Conservation (phyloP, 805 yeast species). For the Saccharomycopsis fermentans region DNA sequence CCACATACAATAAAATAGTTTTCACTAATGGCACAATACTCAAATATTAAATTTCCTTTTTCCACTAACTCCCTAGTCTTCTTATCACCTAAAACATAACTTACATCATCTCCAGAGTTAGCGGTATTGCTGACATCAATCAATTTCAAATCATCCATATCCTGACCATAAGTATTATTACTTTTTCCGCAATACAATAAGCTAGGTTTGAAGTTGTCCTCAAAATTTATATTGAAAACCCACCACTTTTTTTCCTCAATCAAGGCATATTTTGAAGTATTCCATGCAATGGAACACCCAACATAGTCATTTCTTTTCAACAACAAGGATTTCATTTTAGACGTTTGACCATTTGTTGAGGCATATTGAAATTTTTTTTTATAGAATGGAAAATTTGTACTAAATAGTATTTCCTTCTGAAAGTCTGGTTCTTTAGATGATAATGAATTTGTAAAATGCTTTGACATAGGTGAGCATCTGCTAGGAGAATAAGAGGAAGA, state of each 20-base stretch:
- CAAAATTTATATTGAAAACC: conserved; percentile 45
- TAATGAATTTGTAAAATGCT: background rate
- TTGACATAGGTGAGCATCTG: background rate
- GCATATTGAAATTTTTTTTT: conserved; percentile 48
- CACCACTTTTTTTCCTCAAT: conserved; percentile 66
- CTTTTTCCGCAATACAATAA: conserved; percentile 58
- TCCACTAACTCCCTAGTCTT: conserved; percentile 26
- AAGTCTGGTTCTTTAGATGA: background rate
- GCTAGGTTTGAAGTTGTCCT: conserved; percentile 38
- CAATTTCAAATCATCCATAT: conserved; percentile 30
- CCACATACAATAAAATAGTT: conserved; percentile 53
- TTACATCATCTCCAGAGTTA: conserved; percentile 4
- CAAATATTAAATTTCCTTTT: conserved; percentile 18
- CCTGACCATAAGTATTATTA: conserved; percentile 57
- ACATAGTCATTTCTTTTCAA: conserved; percentile 23
- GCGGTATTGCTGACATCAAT: conserved; percentile 23
- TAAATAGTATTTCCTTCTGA: conserved; percentile 46
- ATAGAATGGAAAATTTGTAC: conserved; percentile 75
- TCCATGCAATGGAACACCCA: conserved; percentile 53
- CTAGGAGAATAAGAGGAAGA: background rate
- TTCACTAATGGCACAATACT: conserved; percentile 14
- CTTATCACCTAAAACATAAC: conserved; percentile 21
- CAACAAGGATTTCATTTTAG: conserved; percentile 24
- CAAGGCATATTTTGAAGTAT: conserved; percentile 53
- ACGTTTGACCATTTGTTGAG: conserved; percentile 30